phyloP scores from a whole-genome alignment of 805 yeast species.

The Monosporozyma siamensis region DNA sequence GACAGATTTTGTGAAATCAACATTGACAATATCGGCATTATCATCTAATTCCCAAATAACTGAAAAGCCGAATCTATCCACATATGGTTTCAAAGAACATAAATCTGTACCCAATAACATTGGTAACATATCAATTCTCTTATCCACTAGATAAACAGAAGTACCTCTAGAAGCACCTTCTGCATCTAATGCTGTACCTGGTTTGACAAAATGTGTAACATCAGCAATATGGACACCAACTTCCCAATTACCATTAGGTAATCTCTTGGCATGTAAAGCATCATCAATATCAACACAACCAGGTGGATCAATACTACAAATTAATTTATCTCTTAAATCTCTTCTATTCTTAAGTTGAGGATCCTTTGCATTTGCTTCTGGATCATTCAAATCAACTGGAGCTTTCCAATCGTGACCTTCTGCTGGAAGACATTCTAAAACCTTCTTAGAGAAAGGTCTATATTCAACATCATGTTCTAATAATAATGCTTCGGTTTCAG shows the following conservation, averaged over 20 bases:
- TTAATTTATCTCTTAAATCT: slow-evolving; percentile 80
- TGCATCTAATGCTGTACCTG: slow-evolving; percentile 81
- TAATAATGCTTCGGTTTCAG: slow-evolving; percentile 91
- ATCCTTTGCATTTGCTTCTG: slow-evolving; percentile 43
- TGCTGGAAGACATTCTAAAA: slow-evolving; percentile 79
- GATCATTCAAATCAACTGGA: slow-evolving; percentile 51
- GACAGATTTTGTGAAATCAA: slow-evolving; percentile 75
- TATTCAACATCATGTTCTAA: slow-evolving; percentile 95
- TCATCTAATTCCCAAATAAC: slow-evolving; percentile 92
- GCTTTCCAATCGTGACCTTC: slow-evolving; percentile 94
- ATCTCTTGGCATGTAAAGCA: slow-evolving; percentile 77
- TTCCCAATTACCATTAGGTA: slow-evolving; percentile 91
- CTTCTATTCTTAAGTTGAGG: slow-evolving; percentile 48
- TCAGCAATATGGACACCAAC: slow-evolving; percentile 99
- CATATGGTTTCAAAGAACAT: slow-evolving; percentile 91
- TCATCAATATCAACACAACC: slow-evolving; percentile 98
- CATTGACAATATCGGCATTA: slow-evolving; percentile 73
- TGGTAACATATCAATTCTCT: slow-evolving; percentile 98
- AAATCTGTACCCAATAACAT: slow-evolving; percentile 88
- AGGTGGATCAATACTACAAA: slow-evolving; percentile 97
- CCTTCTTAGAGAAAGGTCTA: slow-evolving; percentile 88
- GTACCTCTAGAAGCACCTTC: slow-evolving; percentile 98
- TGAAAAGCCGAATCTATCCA: slow-evolving; percentile 91
- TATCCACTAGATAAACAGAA: slow-evolving; percentile 92
- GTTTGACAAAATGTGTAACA: slow-evolving; percentile 92